Evolutionary conservation across 2,329 filamentous ascomycete species (phyloP).

Genomic region (Neocucurbitaria cava): DNA sequence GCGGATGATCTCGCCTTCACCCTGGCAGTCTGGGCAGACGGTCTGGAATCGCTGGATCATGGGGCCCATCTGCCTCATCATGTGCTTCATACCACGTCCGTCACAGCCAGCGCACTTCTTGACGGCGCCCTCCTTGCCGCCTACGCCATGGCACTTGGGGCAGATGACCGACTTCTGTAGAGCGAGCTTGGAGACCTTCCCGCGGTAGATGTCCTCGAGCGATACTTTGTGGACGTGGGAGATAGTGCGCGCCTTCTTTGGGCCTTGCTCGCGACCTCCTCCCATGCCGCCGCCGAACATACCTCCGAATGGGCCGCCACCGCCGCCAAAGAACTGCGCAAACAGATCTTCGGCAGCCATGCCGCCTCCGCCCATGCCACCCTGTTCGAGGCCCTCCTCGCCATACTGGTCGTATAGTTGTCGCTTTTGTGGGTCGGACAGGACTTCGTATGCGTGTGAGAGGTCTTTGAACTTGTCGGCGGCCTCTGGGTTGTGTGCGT

Average conservation of each 20-base stretch:
- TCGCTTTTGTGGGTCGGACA: conserved; percentile 92
- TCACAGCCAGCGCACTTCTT: conserved; percentile 91
- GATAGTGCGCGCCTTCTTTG: conserved; percentile 92
- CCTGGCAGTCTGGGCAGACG: conserved; percentile 96
- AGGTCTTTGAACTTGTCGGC: conserved; percentile 99
- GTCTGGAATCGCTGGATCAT: conserved; percentile 99
- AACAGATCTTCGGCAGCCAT: conserved; percentile 98
- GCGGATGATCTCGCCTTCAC: conserved; percentile 94
- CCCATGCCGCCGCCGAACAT: conserved; percentile 63
- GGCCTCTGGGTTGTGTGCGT: conserved; percentile 88
- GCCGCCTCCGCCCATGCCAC: conserved; percentile 77
- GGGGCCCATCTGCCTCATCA: conserved; percentile 99
- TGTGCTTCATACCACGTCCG: conserved; percentile 97
- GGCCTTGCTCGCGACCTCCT: conserved; percentile 80
- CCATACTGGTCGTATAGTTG: conserved; percentile 95
- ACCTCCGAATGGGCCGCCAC: conserved; percentile 70
- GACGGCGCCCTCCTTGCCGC: conserved; percentile 97
- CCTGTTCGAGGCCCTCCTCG: conserved; percentile 89
- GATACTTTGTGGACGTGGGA: conserved; percentile 98
- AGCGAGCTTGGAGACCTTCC: conserved; percentile 96
- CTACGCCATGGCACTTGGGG: conserved; percentile 89
- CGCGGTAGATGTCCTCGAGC: conserved; percentile 96
- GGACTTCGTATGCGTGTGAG: conserved; percentile 92
- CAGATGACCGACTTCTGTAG: conserved; percentile 98
- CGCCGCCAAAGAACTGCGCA: conserved; percentile 88